These are phyloP conservation scores for Elsinoe ampelina DNA, from an alignment of 2,329 filamentous ascomycete species.

Conservation along the genomic window DNA sequence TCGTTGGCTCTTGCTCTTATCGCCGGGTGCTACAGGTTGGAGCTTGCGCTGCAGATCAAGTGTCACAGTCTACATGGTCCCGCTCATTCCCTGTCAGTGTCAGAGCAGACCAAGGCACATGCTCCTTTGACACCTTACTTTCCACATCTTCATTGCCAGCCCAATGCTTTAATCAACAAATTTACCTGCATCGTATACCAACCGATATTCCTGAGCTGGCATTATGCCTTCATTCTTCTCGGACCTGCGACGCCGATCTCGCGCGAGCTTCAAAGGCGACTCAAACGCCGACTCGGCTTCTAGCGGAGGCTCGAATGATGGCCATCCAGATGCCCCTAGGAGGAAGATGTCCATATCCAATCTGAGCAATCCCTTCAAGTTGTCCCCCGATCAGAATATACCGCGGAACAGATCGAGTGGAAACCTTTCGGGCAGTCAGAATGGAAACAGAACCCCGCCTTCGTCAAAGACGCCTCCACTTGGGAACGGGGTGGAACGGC, in stretches of 20 bases:
- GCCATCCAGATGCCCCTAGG: constrained; percentile 41
- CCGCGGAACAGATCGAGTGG: constrained; percentile 51
- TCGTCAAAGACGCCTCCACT: constrained; percentile 30
- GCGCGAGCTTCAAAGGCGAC: constrained; percentile 59
- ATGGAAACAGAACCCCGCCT: constrained; percentile 29
- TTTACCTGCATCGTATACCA: background rate
- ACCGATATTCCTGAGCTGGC: constrained; percentile 1
- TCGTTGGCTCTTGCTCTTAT: background rate
- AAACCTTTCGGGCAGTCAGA: constrained; percentile 47
- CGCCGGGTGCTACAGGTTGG: background rate
- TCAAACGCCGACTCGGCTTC: constrained; percentile 38
- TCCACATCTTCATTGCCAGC: background rate
- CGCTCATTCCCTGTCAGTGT: constrained; percentile 9
- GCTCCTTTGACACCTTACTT: background rate
- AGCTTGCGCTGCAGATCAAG: constrained; percentile 4
- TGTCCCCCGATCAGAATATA: constrained; percentile 21
- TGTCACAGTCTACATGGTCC: constrained; percentile 8
- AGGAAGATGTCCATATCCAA: constrained; percentile 53
- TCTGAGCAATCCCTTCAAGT: constrained; percentile 44
- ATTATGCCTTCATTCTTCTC: constrained; percentile 57
- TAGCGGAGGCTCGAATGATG: constrained; percentile 20
- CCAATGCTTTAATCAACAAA: too few species aligned
- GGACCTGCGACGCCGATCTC: constrained; percentile 62
- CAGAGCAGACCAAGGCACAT: background rate
- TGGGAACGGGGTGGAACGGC: constrained; percentile 19